These are phyloP conservation scores for Globisporangium carolinianum DNA, from an alignment of 352 stramenopile genomes.

Conservation along the genomic window DNA sequence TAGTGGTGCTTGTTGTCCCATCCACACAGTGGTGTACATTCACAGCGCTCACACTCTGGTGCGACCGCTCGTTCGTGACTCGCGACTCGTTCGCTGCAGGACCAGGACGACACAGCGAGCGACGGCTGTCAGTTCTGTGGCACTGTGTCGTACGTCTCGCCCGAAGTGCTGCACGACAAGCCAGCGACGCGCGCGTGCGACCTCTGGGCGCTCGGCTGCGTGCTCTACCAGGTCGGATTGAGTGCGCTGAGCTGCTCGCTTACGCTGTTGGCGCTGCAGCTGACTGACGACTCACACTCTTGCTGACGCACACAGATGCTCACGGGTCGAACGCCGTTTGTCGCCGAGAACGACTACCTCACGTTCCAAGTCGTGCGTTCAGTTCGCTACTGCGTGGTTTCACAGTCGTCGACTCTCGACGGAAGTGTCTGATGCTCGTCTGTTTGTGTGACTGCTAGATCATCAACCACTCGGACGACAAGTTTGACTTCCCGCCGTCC, in stretches of 20 bases:
- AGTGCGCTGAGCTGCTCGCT: neutral
- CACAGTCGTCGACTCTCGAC: neutral
- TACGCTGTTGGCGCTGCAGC: neutral
- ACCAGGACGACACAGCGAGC: constrained; percentile 59
- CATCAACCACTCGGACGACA: constrained; percentile 73
- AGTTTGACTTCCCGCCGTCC: constrained; percentile 63
- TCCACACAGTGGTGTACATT: no score
- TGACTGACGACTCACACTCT: neutral
- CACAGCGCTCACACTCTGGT: no score
- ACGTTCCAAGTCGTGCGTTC: constrained; percentile 81
- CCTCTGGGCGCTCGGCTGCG: constrained; percentile 88
- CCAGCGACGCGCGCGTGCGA: constrained; percentile 73
- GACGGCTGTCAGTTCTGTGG: constrained; percentile 70
- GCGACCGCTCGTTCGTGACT: no score
- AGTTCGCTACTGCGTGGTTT: neutral
- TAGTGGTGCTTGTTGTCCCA: neutral
- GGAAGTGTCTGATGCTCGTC: neutral
- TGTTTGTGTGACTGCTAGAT: constrained; percentile 30
- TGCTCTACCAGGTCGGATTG: constrained; percentile 68
- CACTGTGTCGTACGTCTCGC: constrained; percentile 89
- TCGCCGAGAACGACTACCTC: constrained; percentile 88
- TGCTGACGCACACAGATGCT: constrained; percentile 43
- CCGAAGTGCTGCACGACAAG: constrained; percentile 86
- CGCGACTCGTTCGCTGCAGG: constrained; percentile 18
- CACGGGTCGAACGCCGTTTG: constrained; percentile 75